Base-by-base conservation (phyloP, 1,284 basidiomycete genomes). In the Austropuccinia psidii region DNA sequence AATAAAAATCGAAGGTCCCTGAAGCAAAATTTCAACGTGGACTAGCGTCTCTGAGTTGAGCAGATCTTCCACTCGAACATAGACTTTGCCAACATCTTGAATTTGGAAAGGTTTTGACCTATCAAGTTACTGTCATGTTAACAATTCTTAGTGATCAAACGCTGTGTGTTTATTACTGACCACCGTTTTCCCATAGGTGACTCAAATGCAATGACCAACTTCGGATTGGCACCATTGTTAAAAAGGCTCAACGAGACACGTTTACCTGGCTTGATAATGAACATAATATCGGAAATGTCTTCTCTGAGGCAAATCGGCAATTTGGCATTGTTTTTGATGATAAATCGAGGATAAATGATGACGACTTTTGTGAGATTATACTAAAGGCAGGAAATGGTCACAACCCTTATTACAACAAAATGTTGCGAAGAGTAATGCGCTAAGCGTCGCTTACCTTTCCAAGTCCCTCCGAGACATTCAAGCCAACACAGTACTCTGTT, bases 391-490 rank as follows among this genome's bases (percentile, higher is more conserved):
- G n/a, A n/a, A n/a, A n/a, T n/a, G n/a, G n/a, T n/a, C n/a, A n/a
- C n/a, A n/a, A n/a, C n/a, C n/a, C n/a, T n/a, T n/a, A n/a, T n/a
- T n/a, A n/a, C n/a, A n/a, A n/a, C n/a, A n/a, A n/a, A n/a, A n/a
- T n/a, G n/a, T n/a, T n/a, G n/a, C n/a, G n/a, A n/a, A n/a, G n/a
- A n/a, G n/a, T n/a, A n/a, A n/a, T n/a, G n/a, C n/a, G n/a, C n/a
- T n/a, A n/a, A n/a, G n/a, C n/a, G 21, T 27, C 27, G 8, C 49
- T n/a, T 4, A 67, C 65, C 65, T 67, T 67, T 67, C 65, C 65
- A 43, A 67, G 65, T 4, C 95, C 96, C 80, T 97, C 94, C 24
- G 87, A 86, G 85, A 96, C 97, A 4, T 93, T 95, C 64, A 99
- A 79, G 6, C 96, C 96, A 43, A 93, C 82, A 78, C 94, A 91